Percentiles rank a stretch among this genome's conserved stretches.
Evolutionary conservation across 2,329 filamentous ascomycete species (phyloP).

Genomic region (Monilinia polystroma): DNA sequence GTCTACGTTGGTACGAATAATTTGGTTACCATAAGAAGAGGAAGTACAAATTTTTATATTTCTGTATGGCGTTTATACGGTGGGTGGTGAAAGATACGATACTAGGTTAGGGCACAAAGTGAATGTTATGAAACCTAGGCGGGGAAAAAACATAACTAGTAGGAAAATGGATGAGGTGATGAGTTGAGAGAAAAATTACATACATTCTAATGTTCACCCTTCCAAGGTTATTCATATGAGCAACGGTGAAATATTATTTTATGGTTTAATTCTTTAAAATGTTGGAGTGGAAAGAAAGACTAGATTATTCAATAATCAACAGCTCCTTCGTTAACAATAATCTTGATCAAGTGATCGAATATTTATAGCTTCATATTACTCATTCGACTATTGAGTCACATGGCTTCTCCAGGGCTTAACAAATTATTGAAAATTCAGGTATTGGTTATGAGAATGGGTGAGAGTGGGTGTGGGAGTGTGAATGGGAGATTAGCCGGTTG

Average conservation of each 20-base stretch:
- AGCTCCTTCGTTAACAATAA: no score
- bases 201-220: slow-evolving; percentile 1
- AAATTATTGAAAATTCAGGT: no score
- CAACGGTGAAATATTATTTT: not conserved
- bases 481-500: no score
- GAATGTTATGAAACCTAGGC: not conserved
- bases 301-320: no score
- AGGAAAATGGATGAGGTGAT: not conserved
- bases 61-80: slow-evolving; percentile 11
- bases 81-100: slow-evolving; percentile 3
- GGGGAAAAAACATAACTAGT: not conserved
- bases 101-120: not conserved
- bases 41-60: not conserved
- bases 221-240: not conserved
- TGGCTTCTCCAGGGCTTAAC: no score
- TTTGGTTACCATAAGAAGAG: not conserved
- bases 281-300: not conserved
- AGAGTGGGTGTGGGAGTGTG: no score
- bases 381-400: no score
- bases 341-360: no score
- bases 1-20: not conserved
- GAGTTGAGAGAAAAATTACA: not conserved
- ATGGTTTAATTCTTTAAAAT: no score
- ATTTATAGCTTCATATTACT: no score
- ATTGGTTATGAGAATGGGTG: no score